Conservation (phyloP, 345 rosid species). For the Populus nigra region DNA sequence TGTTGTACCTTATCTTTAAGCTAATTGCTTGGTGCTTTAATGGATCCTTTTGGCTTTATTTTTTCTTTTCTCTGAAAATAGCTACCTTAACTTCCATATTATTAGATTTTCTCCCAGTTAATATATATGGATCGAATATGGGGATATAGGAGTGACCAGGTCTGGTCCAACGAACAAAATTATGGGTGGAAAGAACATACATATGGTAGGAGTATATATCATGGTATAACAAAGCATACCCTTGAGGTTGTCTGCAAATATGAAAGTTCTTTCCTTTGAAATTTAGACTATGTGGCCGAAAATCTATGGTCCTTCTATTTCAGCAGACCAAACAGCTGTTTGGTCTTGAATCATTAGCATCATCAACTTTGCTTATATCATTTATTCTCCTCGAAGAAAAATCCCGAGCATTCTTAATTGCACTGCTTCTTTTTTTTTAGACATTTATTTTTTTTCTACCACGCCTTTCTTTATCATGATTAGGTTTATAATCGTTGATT, state of each 20-base stretch:
- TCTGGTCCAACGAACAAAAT: background rate
- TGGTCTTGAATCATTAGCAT: background rate
- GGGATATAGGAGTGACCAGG: background rate
- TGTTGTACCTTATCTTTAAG: background rate
- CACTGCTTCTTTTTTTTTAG: background rate
- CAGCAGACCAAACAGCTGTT: background rate
- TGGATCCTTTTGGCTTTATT: background rate
- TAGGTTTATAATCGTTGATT: constrained; percentile 11
- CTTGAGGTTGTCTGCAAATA: background rate
- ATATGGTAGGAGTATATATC: background rate
- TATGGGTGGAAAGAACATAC: no score
- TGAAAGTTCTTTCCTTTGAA: background rate
- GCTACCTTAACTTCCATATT: background rate
- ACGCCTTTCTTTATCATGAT: constrained; percentile 3
- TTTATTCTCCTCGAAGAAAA: background rate
- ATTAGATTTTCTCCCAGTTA: background rate
- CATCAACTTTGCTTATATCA: background rate
- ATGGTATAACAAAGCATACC: background rate
- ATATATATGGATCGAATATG: background rate
- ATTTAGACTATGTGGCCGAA: background rate
- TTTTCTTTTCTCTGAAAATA: background rate
- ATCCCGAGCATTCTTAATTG: background rate
- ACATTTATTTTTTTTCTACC: background rate
- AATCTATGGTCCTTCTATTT: background rate
- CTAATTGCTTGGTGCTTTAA: background rate